phyloP scores from a whole-genome alignment of 345 rosid genomes.

The Raphanus sativus region DNA sequence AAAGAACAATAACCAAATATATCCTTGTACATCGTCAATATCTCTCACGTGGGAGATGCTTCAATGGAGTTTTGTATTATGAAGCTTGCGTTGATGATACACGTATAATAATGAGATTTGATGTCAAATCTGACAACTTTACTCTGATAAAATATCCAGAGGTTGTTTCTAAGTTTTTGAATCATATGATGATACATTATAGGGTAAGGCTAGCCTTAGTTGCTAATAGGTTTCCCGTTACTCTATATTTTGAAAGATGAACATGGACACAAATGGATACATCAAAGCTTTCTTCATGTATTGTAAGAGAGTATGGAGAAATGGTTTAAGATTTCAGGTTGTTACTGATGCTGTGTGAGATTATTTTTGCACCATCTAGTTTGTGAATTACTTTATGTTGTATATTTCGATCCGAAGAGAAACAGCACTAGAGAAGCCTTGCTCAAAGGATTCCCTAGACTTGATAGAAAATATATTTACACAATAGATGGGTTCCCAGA shows the following conservation, averaged over 20 bases:
- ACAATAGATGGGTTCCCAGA: background rate
- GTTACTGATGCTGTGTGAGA: constrained; percentile 10
- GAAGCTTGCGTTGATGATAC: background rate
- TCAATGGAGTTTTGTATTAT: constrained; percentile 4
- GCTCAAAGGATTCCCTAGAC: background rate
- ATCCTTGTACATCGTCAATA: no score
- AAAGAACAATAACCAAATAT: background rate
- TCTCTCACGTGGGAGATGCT: background rate
- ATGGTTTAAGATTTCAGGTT: background rate
- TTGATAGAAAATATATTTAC: background rate
- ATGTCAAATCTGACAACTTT: background rate
- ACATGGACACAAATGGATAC: background rate
- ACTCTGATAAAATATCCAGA: background rate
- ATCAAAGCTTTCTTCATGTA: background rate
- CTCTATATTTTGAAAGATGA: background rate
- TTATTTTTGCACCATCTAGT: background rate
- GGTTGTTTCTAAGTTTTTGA: accelerated
- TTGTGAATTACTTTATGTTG: background rate
- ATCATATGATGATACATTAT: background rate
- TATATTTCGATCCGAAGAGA: background rate
- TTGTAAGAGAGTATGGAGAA: background rate
- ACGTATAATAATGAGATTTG: background rate
- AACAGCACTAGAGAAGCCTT: background rate
- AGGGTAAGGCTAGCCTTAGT: constrained; percentile 5
- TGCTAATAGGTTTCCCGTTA: accelerated